A percentile compares a stretch with the other conserved stretches of the same genome.
phyloP scores from a whole-genome alignment of 495 filamentous ascomycete species.

The Penicillium lividum region DNA sequence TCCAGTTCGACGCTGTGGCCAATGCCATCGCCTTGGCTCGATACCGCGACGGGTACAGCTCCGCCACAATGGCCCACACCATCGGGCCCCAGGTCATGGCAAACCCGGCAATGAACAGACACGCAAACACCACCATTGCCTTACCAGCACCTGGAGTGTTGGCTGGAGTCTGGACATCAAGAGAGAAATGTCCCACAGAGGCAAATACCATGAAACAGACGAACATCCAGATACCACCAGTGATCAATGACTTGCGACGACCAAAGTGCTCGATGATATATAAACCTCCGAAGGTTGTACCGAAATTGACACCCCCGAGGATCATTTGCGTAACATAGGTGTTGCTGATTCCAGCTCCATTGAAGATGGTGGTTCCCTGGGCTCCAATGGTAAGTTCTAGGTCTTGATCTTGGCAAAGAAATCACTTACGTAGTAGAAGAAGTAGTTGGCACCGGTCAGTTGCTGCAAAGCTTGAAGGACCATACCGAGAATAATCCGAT shows the following conservation, averaged over 20 bases:
- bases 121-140: constrained; percentile 71
- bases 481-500: constrained; percentile 66
- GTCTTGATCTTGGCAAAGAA: background rate
- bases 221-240: constrained; percentile 69
- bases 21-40: constrained; percentile 74
- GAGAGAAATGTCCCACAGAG: constrained; percentile 61
- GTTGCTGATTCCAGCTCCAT: constrained; percentile 64
- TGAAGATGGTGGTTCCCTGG: constrained; percentile 68
- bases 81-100: constrained; percentile 81
- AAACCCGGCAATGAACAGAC: constrained; percentile 58
- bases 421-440: constrained; percentile 67
- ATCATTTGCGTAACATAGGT: constrained; percentile 72
- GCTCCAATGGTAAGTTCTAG: background rate
- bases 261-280: constrained; percentile 70
- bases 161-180: constrained; percentile 51
- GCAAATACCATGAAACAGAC: constrained; percentile 71
- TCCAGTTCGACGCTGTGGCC: constrained; percentile 80
- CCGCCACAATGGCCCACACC: constrained; percentile 78
- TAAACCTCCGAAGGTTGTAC: constrained; percentile 66
- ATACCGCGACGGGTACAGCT: constrained; percentile 76
- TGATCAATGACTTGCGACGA: constrained; percentile 63
- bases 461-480: constrained; percentile 55
- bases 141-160: constrained; percentile 60
- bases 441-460: constrained; percentile 53
- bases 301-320: constrained; percentile 70